These are phyloP conservation scores for Dichomitus squalens DNA, from an alignment of 1,284 basidiomycete genomes.

Conservation along the genomic window DNA sequence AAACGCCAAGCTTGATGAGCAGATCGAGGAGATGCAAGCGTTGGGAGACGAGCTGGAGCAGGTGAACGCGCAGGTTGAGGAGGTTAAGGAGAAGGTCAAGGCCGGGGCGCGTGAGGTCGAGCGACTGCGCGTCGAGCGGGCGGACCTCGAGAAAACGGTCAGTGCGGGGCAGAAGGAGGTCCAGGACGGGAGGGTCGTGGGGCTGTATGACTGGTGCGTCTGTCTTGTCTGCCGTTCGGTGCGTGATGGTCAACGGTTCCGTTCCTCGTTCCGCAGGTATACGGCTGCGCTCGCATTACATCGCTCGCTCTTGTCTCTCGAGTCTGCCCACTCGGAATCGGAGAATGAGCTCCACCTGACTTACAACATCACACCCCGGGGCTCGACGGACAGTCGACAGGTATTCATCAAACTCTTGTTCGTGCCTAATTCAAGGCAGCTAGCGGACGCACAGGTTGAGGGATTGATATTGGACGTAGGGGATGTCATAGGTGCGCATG, in stretches of 20 bases:
- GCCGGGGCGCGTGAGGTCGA: conserved; percentile 62
- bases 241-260: neutral
- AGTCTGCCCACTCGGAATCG: conserved; percentile 58
- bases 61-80: conserved; percentile 48
- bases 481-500: conserved; percentile 63
- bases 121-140: conserved; percentile 60
- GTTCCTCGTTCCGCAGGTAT: conserved; percentile 50
- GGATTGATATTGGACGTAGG: conserved; percentile 57
- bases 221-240: too few relatives aligned
- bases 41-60: conserved; percentile 59
- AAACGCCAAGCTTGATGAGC: conserved; percentile 67
- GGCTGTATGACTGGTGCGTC: conserved; percentile 70
- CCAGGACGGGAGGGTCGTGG: conserved; percentile 62
- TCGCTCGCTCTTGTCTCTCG: conserved; percentile 59
- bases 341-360: conserved; percentile 76
- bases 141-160: conserved; percentile 71
- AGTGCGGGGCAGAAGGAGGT: conserved; percentile 63
- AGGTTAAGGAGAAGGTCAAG: conserved; percentile 60
- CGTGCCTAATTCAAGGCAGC: conserved; percentile 62
- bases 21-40: conserved; percentile 74
- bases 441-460: conserved; percentile 58
- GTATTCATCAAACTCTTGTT: conserved; percentile 64
- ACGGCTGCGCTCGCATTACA: conserved; percentile 68
- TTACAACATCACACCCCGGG: conserved; percentile 48
- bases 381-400: conserved; percentile 22